Base-by-base conservation (phyloP, 805 yeast species). In the Scheffersomyces ergatensis region DNA sequence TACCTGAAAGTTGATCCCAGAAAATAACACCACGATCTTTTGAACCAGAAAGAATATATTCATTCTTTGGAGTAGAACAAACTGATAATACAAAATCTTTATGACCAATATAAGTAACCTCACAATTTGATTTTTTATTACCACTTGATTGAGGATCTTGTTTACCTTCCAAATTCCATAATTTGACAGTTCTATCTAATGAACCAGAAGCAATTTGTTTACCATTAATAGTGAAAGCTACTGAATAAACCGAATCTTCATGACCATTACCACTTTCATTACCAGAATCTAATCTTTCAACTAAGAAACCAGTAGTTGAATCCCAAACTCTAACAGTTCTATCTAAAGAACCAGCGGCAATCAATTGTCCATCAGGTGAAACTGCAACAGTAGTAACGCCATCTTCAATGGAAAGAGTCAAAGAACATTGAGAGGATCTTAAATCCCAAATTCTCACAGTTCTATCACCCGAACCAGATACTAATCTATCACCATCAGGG, bases 381-480 rank as follows among this genome's bases (percentile, higher is more conserved):
- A 92, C 92, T 16, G 97, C 96, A 34, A 92, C 97, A 0, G 99
- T 92, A 41, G 99, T 92, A 39, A 92, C 98, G 53, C 99, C 99
- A 62, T 92, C 98, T 66, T 92, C 97, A 54, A 92, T 90, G 14
- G 89, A 80, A 50, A 92, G 74, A 35, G 96, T 89, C 57, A 89
- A 74, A 17, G 89, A 82, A 62, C 96, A 88, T 67, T 87, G 89
- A 18, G 96, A 93, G 30, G 89, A 78, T 53, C 86, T 80, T 59
- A 90, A 77, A 64, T 92, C 97, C 99, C 99, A 92, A 57, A 93
- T 85, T 61, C 97, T 79, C 26, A 92, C 97, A 14, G 97, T 89
- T 55, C 96, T 80, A 67, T 92, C 99, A 43, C 99, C 99, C 13
- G 95, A 84, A 29, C 99, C 99, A 15, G 95, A 85, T 21, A 92